Evolutionary conservation across 257 asterid species (phyloP).

Genomic region (Solanum megistacrolobum): DNA sequence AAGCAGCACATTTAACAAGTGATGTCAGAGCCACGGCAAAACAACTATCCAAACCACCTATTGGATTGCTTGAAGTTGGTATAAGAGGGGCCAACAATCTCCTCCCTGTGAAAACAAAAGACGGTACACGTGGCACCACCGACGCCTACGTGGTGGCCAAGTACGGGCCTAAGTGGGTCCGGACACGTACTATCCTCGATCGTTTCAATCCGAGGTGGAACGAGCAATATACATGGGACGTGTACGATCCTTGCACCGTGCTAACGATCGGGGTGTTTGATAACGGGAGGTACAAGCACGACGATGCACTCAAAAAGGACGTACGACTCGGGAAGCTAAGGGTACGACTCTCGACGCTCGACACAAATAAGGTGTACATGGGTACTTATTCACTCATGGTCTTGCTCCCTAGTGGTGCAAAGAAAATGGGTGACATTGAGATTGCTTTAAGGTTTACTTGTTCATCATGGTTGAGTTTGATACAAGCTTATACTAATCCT

Average conservation of each 20-base stretch:
- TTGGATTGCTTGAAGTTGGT: constrained; percentile 78
- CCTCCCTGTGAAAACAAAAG: constrained; percentile 72
- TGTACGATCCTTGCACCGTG: constrained; percentile 89
- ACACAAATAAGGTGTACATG: constrained; percentile 58
- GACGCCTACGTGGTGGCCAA: constrained; percentile 86
- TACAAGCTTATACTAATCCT: constrained; percentile 74
- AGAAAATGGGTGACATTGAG: constrained; percentile 88
- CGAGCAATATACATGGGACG: constrained; percentile 89
- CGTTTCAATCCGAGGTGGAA: constrained; percentile 92
- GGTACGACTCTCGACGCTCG: constrained; percentile 71
- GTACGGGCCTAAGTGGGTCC: constrained; percentile 87
- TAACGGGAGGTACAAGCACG: constrained; percentile 65
- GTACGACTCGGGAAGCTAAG: constrained; percentile 73
- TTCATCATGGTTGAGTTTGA: constrained; percentile 70
- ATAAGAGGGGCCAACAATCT: constrained; percentile 71
- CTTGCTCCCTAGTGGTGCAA: constrained; percentile 66
- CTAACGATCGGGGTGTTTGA: constrained; percentile 76
- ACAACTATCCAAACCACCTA: constrained; percentile 65
- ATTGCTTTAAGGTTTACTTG: constrained; percentile 65
- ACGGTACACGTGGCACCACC: constrained; percentile 75
- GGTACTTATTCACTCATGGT: constrained; percentile 60
- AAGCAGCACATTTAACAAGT: constrained; percentile 88
- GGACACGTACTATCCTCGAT: constrained; percentile 69
- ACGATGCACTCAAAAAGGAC: constrained; percentile 38
- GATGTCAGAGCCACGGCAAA: constrained; percentile 76